phyloP scores from a whole-genome alignment of 1,139 yeast genomes.

The Saccharomyces hybrid region DNA sequence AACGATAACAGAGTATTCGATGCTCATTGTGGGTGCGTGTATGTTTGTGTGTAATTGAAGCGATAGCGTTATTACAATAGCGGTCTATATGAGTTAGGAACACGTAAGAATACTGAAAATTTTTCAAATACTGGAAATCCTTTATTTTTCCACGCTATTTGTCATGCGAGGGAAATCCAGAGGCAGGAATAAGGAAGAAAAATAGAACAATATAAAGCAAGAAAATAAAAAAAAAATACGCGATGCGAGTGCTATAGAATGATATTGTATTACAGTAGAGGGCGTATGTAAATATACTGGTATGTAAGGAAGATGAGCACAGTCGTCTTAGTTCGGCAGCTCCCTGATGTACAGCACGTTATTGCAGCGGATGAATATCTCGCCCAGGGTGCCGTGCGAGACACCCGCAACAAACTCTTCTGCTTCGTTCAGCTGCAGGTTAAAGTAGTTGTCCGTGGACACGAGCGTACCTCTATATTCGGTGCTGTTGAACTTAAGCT shows the following conservation, averaged over 20 bases:
- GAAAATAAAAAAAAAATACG: not conserved
- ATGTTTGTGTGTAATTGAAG: not conserved
- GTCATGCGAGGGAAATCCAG: not conserved
- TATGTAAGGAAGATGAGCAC: not conserved
- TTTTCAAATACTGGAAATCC: not conserved
- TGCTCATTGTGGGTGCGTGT: slow-evolving; percentile 24
- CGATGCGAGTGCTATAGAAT: not conserved
- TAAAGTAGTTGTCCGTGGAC: slow-evolving; percentile 91
- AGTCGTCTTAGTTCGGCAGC: slow-evolving; percentile 13
- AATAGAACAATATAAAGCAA: not conserved
- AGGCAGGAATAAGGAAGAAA: not conserved
- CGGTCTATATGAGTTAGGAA: not conserved
- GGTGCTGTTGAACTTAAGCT: slow-evolving; percentile 88
- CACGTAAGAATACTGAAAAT: not conserved
- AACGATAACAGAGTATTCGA: slow-evolving; percentile 37
- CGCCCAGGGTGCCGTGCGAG: slow-evolving; percentile 60
- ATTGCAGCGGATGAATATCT: slow-evolving; percentile 78
- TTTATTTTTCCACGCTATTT: not conserved
- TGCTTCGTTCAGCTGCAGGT: slow-evolving; percentile 66
- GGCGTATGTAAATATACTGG: not conserved
- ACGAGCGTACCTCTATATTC: slow-evolving; percentile 76
- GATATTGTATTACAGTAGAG: not conserved
- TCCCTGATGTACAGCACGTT: slow-evolving; percentile 62
- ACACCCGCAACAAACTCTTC: slow-evolving; percentile 50
- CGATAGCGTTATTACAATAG: not conserved